These are phyloP conservation scores for Linnemannia schmuckeri DNA, from an alignment of 192 early-diverging fungal genomes.

Conservation along the genomic window DNA sequence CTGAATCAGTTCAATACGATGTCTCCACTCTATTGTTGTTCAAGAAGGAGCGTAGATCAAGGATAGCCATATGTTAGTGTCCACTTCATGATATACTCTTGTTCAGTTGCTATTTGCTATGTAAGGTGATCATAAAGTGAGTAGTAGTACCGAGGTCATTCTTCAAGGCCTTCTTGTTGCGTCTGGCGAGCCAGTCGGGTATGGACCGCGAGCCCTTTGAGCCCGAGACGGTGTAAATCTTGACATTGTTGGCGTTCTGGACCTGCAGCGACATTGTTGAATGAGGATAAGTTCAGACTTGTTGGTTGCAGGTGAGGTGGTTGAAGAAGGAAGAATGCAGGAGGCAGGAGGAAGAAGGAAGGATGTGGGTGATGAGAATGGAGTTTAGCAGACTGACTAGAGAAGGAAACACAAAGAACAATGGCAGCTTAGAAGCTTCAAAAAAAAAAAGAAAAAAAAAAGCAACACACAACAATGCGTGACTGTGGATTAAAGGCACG, in stretches of 20 bases:
- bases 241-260: conserved; percentile 92
- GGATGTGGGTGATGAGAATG: background rate
- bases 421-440: too few species aligned
- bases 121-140: background rate
- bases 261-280: conserved; percentile 81
- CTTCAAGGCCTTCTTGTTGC: conserved; percentile 89
- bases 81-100: background rate
- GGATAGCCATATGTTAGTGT: background rate
- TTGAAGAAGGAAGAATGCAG: background rate
- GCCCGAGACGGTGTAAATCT: conserved; percentile 87
- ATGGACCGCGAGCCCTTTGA: conserved; percentile 83
- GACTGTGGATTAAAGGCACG: too few species aligned
- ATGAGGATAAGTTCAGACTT: background rate
- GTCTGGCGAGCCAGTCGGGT: conserved; percentile 94
- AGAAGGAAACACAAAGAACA: background rate
- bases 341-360: background rate
- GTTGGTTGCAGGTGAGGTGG: background rate
- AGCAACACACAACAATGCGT: background rate
- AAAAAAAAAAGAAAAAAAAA: background rate
- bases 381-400: too few species aligned
- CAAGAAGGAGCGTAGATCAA: background rate
- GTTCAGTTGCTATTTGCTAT: too few species aligned
- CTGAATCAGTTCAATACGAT: conserved; percentile 95
- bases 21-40: conserved; percentile 77
- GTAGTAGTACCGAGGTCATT: conserved; percentile 78